phyloP scores from a whole-genome alignment of 2,329 filamentous ascomycete species.

The Phialophora macrospora region DNA sequence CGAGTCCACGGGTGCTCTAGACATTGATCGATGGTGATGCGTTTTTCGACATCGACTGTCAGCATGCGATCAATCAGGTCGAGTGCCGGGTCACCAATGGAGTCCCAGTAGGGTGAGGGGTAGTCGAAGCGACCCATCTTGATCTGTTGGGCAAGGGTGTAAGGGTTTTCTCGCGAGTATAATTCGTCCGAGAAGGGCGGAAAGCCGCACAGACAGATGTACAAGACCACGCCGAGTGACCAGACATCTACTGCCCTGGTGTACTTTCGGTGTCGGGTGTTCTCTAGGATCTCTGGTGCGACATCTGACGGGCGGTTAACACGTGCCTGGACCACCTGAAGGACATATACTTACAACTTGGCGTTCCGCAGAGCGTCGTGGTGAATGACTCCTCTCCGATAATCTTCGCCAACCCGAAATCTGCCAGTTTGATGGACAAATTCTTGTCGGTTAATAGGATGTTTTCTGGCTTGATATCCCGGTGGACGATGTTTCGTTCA shows the following conservation, averaged over 20 bases:
- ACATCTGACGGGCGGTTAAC: conserved; percentile 62
- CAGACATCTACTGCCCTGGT: conserved; percentile 94
- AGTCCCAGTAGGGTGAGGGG: conserved; percentile 94
- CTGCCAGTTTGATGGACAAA: conserved; percentile 85
- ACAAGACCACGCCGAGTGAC: conserved; percentile 96
- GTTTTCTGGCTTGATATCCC: conserved; percentile 97
- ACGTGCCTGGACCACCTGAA: conserved; percentile 28
- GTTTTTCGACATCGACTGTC: conserved; percentile 79
- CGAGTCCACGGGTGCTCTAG: conserved; percentile 86
- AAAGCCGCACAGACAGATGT: conserved; percentile 96
- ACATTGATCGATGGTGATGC: conserved; percentile 89
- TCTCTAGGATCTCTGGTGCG: conserved; percentile 90
- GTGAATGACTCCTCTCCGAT: conserved; percentile 99
- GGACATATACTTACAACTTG: conserved; percentile 68
- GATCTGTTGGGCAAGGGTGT: conserved; percentile 85
- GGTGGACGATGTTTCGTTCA: conserved; percentile 94
- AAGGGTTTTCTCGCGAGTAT: conserved; percentile 79
- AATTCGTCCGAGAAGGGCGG: conserved; percentile 97
- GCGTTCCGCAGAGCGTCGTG: conserved; percentile 93
- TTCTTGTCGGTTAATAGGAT: conserved; percentile 87
- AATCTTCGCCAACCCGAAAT: conserved; percentile 97
- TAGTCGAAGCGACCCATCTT: conserved; percentile 89
- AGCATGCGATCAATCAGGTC: conserved; percentile 96
- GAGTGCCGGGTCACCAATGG: conserved; percentile 81
- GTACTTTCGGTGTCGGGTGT: conserved; percentile 80